Conservation (phyloP, 495 filamentous ascomycete species). For the Lasiosphaeria miniovina region DNA sequence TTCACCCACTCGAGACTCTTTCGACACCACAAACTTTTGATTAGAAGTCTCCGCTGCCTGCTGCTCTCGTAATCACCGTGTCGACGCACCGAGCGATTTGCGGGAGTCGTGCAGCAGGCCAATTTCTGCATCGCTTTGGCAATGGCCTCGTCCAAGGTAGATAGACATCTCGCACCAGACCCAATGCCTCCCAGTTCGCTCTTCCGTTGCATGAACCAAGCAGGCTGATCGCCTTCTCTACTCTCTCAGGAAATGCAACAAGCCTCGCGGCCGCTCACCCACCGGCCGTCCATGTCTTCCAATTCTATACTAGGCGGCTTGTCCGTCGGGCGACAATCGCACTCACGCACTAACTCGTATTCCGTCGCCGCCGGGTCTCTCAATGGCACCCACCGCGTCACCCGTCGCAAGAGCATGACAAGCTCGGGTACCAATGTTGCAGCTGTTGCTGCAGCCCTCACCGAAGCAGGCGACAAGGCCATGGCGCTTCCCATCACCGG, state of each 20-base stretch:
- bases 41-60: slow-evolving; percentile 4
- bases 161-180: slow-evolving; percentile 14
- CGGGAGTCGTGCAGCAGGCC: slow-evolving; percentile 20
- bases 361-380: slow-evolving; percentile 66
- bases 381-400: slow-evolving; percentile 79
- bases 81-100: slow-evolving; percentile 21
- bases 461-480: slow-evolving; percentile 56
- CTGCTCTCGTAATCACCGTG: slow-evolving; percentile 12
- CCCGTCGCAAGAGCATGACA: slow-evolving; percentile 90
- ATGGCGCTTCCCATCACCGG: slow-evolving; percentile 50
- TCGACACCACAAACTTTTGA: slow-evolving; percentile 10
- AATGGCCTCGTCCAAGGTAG: slow-evolving; percentile 56
- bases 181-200: slow-evolving; percentile 21
- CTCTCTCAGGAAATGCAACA: slow-evolving; percentile 47
- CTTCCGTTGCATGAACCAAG: slow-evolving; percentile 16
- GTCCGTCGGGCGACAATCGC: slow-evolving; percentile 46
- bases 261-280: slow-evolving; percentile 46
- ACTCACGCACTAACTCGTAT: slow-evolving; percentile 76
- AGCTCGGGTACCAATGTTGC: slow-evolving; percentile 66
- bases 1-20: slow-evolving; percentile 1
- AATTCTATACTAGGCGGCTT: slow-evolving; percentile 38
- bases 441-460: slow-evolving; percentile 67
- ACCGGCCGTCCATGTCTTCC: slow-evolving; percentile 47
- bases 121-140: slow-evolving; percentile 27
- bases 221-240: slow-evolving; percentile 38